phyloP scores from a whole-genome alignment of 2,329 filamentous ascomycete species.

The Ascosphaera acerosa region DNA sequence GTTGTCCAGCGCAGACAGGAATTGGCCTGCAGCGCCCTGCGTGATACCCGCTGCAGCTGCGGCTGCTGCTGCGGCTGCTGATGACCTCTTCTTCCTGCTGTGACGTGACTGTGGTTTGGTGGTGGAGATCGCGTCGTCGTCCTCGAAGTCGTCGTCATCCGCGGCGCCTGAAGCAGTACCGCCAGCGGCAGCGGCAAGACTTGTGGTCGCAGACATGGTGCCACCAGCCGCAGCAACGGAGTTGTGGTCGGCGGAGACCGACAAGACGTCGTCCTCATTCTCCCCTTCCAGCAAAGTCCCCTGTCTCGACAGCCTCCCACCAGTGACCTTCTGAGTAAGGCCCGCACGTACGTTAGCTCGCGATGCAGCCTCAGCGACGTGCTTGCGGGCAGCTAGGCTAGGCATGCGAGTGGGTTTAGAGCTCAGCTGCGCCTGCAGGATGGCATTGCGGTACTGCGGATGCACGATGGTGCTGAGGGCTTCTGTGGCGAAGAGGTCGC shows the following conservation, averaged over 20 bases:
- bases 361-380: slow-evolving; percentile 23
- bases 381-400: slow-evolving; percentile 66
- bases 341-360: slow-evolving; percentile 10
- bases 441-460: slow-evolving; percentile 65
- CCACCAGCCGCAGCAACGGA: slow-evolving; percentile 7
- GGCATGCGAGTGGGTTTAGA: slow-evolving; percentile 84
- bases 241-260: slow-evolving; percentile 4
- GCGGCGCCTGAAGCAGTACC: slow-evolving; percentile 9
- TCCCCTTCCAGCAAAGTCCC: not conserved
- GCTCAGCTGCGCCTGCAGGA: slow-evolving; percentile 89
- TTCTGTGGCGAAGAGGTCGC: slow-evolving; percentile 85
- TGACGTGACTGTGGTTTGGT: too few species aligned
- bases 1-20: slow-evolving; percentile 67
- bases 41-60: slow-evolving; percentile 21
- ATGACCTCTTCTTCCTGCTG: slow-evolving; percentile 13
- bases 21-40: slow-evolving; percentile 81
- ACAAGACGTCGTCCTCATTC: not conserved
- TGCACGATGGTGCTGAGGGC: slow-evolving; percentile 82
- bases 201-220: too few species aligned
- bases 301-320: not conserved
- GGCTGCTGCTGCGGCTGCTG: not conserved
- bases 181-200: slow-evolving; percentile 8
- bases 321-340: slow-evolving; percentile 5
- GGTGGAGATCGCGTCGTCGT: slow-evolving; percentile 11
- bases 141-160: slow-evolving; percentile 17